Percentiles rank a stretch among this genome's conserved stretches.
Evolutionary conservation across 768 basidiomycete genomes (phyloP).

Genomic region (Rubroboletus satanas): DNA sequence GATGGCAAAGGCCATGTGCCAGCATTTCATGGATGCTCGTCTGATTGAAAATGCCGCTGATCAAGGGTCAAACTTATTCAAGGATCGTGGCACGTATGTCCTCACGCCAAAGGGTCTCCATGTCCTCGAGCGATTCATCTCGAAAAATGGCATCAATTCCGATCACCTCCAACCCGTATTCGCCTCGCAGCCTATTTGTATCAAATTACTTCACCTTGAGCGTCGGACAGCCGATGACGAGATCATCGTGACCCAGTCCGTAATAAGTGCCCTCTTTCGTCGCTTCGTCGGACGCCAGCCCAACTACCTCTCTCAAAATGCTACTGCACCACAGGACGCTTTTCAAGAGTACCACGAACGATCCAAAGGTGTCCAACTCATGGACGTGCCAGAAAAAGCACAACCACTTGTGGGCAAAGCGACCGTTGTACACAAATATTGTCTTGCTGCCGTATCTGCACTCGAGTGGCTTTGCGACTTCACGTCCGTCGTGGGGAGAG

Average conservation of each 20-base stretch:
- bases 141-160: constrained; percentile 96
- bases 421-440: constrained; percentile 53
- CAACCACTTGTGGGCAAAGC: constrained; percentile 49
- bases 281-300: constrained; percentile 89
- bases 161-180: constrained; percentile 91
- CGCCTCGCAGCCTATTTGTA: constrained; percentile 88
- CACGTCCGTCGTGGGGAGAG: constrained; percentile 90
- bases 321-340: constrained; percentile 49
- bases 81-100: constrained; percentile 94
- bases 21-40: constrained; percentile 99
- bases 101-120: constrained; percentile 98
- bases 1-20: constrained; percentile 99
- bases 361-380: constrained; percentile 66
- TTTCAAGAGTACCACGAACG: constrained; percentile 77
- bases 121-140: constrained; percentile 98
- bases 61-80: constrained; percentile 84
- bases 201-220: constrained; percentile 96
- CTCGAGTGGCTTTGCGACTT: constrained; percentile 98
- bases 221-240: constrained; percentile 91
- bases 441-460: constrained; percentile 83
- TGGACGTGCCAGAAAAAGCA: constrained; percentile 67
- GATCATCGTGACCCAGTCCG: constrained; percentile 91
- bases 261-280: constrained; percentile 92
- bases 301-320: constrained; percentile 59
- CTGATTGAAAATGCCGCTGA: constrained; percentile 97